Evolutionary conservation across 495 filamentous ascomycete species (phyloP).

Genomic region (Zalerion maritima): DNA sequence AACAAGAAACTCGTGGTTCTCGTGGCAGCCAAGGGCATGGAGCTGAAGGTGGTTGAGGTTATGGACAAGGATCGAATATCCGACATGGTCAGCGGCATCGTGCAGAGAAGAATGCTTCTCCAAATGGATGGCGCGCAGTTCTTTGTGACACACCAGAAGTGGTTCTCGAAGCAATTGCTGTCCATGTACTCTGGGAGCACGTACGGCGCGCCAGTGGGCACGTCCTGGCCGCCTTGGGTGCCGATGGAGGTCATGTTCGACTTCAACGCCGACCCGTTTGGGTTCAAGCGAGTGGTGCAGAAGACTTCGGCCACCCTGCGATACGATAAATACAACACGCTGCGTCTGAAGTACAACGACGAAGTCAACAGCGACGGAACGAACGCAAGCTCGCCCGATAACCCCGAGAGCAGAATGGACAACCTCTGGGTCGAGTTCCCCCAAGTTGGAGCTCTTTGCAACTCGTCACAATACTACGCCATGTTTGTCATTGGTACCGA

Average conservation of each 20-base stretch:
- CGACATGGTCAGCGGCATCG: conserved; percentile 85
- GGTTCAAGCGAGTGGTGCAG: conserved; percentile 88
- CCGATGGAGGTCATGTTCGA: conserved; percentile 97
- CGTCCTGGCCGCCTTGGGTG: conserved; percentile 94
- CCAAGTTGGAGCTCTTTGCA: conserved; percentile 78
- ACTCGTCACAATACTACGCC: conserved; percentile 90
- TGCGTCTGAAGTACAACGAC: conserved; percentile 94
- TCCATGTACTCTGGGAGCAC: conserved; percentile 88
- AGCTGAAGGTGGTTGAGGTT: conserved; percentile 88
- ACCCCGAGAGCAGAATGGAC: conserved; percentile 69
- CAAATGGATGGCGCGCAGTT: conserved; percentile 96
- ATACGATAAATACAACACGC: conserved; percentile 96
- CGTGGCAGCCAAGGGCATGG: conserved; percentile 92
- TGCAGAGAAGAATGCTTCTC: conserved; percentile 83
- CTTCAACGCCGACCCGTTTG: conserved; percentile 80
- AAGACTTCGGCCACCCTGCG: conserved; percentile 85
- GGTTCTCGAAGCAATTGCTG: conserved; percentile 61
- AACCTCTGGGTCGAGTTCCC: conserved; percentile 96
- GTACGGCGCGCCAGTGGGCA: conserved; percentile 72
- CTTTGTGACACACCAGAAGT: conserved; percentile 88
- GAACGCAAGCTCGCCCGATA: conserved; percentile 27
- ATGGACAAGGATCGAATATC: conserved; percentile 90
- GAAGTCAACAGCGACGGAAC: conserved; percentile 52
- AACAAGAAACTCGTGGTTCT: conserved; percentile 83
- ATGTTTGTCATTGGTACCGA: conserved; percentile 96